Evolutionary conservation across 164 flowering plant species (phyloP), one percentile per base, ranked within the genome.

Genomic region (Vitis rotundifolia): DNA sequence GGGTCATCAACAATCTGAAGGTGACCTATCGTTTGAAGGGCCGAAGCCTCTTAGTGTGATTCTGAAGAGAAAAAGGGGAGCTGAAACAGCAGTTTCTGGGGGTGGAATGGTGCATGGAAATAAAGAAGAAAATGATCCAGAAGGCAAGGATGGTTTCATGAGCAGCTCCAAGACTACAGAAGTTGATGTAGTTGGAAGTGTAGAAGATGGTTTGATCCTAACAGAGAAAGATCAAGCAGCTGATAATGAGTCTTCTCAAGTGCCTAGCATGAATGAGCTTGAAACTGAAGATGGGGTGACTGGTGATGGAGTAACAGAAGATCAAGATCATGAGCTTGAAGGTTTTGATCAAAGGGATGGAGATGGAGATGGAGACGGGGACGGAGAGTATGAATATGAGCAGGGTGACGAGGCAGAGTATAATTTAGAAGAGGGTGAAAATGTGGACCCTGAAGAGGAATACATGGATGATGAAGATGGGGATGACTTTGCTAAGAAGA

Each of bases 1-100:
- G 60, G 78, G 66, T 66, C 44, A 67, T 68, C 79, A 68, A 62
- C 87, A 74, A 63, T 59, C 71, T 11, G 90, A 82, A n/a, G 81
- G 63, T 52, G 80, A 77, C 73, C 63, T 83, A 52, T 76, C 88
- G 1, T 92, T 94, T 78, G 93, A 89, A 68, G 97, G 96, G 29
- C 98, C 98, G 19, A 88, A 87, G 80, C 90, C 97, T 69, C 82
- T 92, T 2, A 80, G 89, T 62, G 91, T 76, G 77, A 88, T 94
- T 82, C 70, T 94, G 71, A 94, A 92, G 81, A 83, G 88, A 53
- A 94, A 94, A 78, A 87, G 94, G 81, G 83, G 61, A 67, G 78
- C 76, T 29, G 75, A 53, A 75, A 67, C 68, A 9, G 64, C 62
- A 5, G 78, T 59, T 59, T 79, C 82, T 18, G 82, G 67, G 14